Conservation (phyloP, 2,329 filamentous ascomycete genomes). For the Pseudogymnoascus sp. region DNA sequence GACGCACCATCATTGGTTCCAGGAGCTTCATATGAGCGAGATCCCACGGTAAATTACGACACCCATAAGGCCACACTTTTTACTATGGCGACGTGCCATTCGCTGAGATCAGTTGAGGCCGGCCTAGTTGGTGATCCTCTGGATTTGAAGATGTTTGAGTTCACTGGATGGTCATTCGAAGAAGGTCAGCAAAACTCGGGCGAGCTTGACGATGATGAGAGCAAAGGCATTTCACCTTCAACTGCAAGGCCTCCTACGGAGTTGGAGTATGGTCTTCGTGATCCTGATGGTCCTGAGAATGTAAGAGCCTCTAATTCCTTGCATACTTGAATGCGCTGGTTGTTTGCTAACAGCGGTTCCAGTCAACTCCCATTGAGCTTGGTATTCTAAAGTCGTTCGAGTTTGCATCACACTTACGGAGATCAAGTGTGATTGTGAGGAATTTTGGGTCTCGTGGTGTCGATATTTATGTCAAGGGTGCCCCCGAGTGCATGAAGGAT, state of each 20-base stretch:
- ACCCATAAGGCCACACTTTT: slow-evolving; percentile 67
- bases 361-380: slow-evolving; percentile 61
- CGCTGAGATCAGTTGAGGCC: slow-evolving; percentile 74
- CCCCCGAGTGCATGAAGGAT: slow-evolving; percentile 90
- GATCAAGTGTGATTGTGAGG: slow-evolving; percentile 86
- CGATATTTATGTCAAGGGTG: slow-evolving; percentile 90
- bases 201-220: slow-evolving; percentile 64
- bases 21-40: slow-evolving; percentile 44
- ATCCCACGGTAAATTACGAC: slow-evolving; percentile 51
- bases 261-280: slow-evolving; percentile 48
- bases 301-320: slow-evolving; percentile 22
- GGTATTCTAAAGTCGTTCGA: slow-evolving; percentile 90
- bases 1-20: slow-evolving; percentile 52
- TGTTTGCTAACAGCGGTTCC: slow-evolving; percentile 12
- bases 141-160: slow-evolving; percentile 98
- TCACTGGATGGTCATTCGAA: slow-evolving; percentile 85
- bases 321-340: not conserved
- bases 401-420: slow-evolving; percentile 84
- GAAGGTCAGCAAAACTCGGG: slow-evolving; percentile 67
- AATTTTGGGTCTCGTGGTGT: slow-evolving; percentile 79
- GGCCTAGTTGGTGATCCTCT: slow-evolving; percentile 89
- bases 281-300: slow-evolving; percentile 31
- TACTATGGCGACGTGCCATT: slow-evolving; percentile 97
- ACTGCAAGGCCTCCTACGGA: slow-evolving; percentile 71
- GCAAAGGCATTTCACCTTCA: slow-evolving; percentile 71